Percentiles rank a stretch among this genome's conserved stretches.
Evolutionary conservation across 148 eudicot genomes (phyloP).

Genomic region (Spergularia bocconei): DNA sequence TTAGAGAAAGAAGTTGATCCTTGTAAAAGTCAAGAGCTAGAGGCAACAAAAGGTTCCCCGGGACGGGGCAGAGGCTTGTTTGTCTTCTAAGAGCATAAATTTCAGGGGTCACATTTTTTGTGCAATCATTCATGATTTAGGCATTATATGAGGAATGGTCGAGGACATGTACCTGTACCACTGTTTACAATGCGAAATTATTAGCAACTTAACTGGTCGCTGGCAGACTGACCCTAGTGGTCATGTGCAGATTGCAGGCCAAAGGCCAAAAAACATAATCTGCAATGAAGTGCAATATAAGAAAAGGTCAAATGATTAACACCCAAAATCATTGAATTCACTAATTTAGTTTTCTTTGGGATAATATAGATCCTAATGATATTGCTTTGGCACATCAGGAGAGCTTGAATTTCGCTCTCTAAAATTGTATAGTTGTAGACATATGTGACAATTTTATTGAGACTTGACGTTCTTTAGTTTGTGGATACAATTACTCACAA

Average conservation of each 20-base stretch:
- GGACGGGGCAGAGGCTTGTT: constrained; percentile 17
- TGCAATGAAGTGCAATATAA: not conserved
- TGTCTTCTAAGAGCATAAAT: constrained; percentile 4
- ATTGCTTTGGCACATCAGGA: too few relatives aligned
- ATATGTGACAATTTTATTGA: too few relatives aligned
- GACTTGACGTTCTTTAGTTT: too few relatives aligned
- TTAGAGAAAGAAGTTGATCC: too few relatives aligned
- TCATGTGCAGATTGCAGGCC: constrained; percentile 43
- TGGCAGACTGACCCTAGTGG: constrained; percentile 24
- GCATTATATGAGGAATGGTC: constrained; percentile 5
- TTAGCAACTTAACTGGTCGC: constrained; percentile 16
- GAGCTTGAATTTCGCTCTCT: too few relatives aligned
- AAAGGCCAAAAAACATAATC: constrained; percentile 14
- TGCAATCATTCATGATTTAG: constrained; percentile 11
- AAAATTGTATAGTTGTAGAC: too few relatives aligned
- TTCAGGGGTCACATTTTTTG: constrained; percentile 9
- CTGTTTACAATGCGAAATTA: not conserved
- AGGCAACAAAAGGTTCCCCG: constrained; percentile 15
- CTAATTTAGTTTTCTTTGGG: not conserved
- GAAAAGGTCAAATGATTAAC: not conserved
- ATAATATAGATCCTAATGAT: not conserved
- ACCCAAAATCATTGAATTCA: not conserved
- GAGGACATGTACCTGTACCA: not conserved
- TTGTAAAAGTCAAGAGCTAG: too few relatives aligned
- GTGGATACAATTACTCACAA: too few relatives aligned